Percentiles rank a stretch among this genome's conserved stretches.
Evolutionary conservation across 2,329 filamentous ascomycete genomes (phyloP).

Genomic region (Paecilomyces sp.): DNA sequence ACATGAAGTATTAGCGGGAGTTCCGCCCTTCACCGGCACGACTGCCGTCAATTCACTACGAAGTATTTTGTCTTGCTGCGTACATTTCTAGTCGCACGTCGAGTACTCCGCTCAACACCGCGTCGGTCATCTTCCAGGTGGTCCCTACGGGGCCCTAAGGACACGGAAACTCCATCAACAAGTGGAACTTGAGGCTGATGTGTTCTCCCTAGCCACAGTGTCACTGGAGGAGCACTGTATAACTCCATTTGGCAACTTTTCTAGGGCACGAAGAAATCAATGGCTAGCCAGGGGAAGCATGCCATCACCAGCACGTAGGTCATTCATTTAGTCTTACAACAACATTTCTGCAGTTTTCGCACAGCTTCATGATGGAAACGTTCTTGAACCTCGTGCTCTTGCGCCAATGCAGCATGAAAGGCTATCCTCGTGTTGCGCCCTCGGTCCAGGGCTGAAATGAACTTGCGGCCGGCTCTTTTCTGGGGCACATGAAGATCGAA

Average conservation of each 20-base stretch:
- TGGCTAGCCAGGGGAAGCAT: neutral
- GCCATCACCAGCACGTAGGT: neutral
- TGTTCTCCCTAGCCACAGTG: neutral
- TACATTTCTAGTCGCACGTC: neutral
- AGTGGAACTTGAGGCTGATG: neutral
- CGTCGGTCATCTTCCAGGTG: neutral
- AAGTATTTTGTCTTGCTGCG: neutral
- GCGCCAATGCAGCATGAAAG: neutral
- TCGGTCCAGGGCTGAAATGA: neutral
- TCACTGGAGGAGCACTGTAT: neutral
- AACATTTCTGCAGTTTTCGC: neutral
- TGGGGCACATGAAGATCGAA: neutral
- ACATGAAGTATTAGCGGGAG: neutral
- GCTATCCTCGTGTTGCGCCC: neutral
- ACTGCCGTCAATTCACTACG: neutral
- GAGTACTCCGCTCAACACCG: neutral
- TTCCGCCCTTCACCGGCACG: neutral
- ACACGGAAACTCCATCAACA: neutral
- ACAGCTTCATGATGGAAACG: neutral
- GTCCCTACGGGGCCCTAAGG: neutral
- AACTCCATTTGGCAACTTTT: neutral
- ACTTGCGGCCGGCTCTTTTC: neutral
- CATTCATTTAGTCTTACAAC: neutral
- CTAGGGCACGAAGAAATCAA: neutral
- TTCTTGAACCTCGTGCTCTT: neutral